Conservation (phyloP, 1,284 basidiomycete species). For the Heterobasidion parviporum region DNA sequence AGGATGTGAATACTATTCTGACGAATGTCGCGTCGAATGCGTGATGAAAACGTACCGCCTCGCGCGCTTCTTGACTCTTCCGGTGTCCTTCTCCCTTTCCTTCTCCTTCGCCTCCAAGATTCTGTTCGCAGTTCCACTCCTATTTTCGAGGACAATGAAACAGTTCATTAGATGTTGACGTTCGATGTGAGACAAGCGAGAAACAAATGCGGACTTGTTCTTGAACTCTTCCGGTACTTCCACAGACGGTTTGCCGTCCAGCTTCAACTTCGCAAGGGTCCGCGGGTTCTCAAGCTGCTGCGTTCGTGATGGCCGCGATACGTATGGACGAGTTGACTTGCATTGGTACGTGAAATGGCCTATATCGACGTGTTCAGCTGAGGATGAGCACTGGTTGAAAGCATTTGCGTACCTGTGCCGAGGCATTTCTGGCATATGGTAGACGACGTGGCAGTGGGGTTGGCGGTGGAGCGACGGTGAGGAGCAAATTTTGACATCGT, state of each 20-base stretch:
- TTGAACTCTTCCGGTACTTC: conserved; percentile 79
- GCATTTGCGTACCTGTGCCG: conserved; percentile 36
- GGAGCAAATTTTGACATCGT: conserved; percentile 77
- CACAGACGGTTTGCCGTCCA: conserved; percentile 57
- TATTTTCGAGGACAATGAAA: conserved; percentile 18
- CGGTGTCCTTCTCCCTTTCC: conserved; percentile 42
- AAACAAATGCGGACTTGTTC: conserved; percentile 44
- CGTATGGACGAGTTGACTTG: conserved; percentile 63
- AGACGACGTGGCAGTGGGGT: conserved; percentile 49
- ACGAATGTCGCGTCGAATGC: not conserved
- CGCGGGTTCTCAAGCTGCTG: conserved; percentile 68
- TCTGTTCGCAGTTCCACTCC: conserved; percentile 62
- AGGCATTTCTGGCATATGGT: conserved; percentile 79
- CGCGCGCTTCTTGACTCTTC: conserved; percentile 37
- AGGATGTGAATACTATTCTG: conserved; percentile 27
- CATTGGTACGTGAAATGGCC: conserved; percentile 79
- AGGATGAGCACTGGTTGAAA: not conserved
- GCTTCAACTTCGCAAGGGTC: conserved; percentile 53
- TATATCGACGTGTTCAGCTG: conserved; percentile 15
- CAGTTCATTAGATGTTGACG: not conserved
- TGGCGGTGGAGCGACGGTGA: conserved; percentile 49
- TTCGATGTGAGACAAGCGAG: not conserved
- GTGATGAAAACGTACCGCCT: conserved; percentile 34
- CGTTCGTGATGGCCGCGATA: conserved; percentile 70
- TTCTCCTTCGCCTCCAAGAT: conserved; percentile 71